Evolutionary conservation across 1,139 yeast species (phyloP).

Genomic region (Candida sp.): DNA sequence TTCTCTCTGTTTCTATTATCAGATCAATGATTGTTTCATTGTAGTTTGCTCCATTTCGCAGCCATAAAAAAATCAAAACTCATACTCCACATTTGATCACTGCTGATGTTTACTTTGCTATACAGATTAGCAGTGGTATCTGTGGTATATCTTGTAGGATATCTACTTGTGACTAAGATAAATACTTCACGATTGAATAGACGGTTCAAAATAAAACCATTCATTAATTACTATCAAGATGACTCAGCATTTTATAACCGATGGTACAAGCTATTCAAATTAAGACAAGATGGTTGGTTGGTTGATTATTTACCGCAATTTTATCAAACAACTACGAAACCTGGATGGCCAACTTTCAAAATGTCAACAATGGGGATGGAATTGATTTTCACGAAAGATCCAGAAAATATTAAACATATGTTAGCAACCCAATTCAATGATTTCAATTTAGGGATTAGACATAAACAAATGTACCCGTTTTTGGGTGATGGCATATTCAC

Average conservation of each 20-base stretch:
- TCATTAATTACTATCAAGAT: not conserved
- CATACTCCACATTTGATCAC: too few species aligned
- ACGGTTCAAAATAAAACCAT: not conserved
- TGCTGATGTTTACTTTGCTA: too few species aligned
- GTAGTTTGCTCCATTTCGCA: too few species aligned
- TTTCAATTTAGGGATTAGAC: conserved; percentile 47
- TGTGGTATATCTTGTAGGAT: not conserved
- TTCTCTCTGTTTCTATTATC: too few species aligned
- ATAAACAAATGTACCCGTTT: conserved; percentile 36
- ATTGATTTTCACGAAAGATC: conserved; percentile 19
- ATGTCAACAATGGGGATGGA: not conserved
- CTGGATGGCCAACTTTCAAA: not conserved
- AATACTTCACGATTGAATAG: not conserved
- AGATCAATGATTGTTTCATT: too few species aligned
- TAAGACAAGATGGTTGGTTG: not conserved
- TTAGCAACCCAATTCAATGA: conserved; percentile 48
- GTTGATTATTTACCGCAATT: not conserved
- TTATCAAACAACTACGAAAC: not conserved
- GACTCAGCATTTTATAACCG: not conserved
- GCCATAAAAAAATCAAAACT: too few species aligned
- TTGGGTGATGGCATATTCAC: conserved; percentile 61
- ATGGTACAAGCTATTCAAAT: not conserved
- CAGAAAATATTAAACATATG: conserved; percentile 33
- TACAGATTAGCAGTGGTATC: not conserved
- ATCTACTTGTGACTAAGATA: not conserved